Conservation (phyloP, 352 stramenopile genomes). For the Globisporangium irregulare region DNA sequence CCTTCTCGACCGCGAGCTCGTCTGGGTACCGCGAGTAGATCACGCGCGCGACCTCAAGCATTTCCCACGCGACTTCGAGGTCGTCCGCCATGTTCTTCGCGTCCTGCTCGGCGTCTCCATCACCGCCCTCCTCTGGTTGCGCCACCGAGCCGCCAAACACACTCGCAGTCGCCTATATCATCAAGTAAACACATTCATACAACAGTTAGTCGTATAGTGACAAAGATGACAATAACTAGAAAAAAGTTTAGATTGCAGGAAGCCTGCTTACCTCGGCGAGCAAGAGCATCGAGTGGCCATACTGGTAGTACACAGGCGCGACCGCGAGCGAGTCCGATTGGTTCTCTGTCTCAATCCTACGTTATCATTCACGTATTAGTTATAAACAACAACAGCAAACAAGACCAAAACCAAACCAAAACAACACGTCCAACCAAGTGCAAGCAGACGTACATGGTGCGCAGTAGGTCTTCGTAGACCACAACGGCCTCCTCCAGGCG, state of each 20-base stretch:
- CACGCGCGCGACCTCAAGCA: constrained; percentile 81
- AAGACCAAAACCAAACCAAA: not conserved
- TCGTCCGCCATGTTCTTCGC: constrained; percentile 57
- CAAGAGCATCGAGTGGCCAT: constrained; percentile 76
- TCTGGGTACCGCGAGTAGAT: constrained; percentile 75
- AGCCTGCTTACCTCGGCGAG: constrained; percentile 43
- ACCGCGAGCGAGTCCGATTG: constrained; percentile 61
- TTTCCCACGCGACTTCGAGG: constrained; percentile 83
- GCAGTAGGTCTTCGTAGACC: constrained; percentile 71
- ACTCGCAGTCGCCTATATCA: constrained; percentile 37
- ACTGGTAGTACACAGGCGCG: constrained; percentile 81
- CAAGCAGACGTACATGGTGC: constrained; percentile 55
- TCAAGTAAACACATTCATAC: not conserved
- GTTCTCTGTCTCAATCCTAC: constrained; percentile 64
- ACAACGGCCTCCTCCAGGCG: constrained; percentile 77
- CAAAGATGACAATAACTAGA: not conserved
- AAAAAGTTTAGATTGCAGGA: constrained; percentile 2
- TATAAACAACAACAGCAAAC: not conserved
- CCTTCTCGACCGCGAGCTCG: constrained; percentile 66
- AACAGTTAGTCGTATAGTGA: not conserved
- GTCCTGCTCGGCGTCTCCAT: constrained; percentile 54
- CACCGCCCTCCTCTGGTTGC: constrained; percentile 17
- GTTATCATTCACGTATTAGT: not conserved
- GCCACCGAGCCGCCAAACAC: constrained; percentile 49
- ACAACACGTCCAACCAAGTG: not conserved